phyloP scores from a whole-genome alignment of 2,329 filamentous ascomycete genomes.

The Capronia epimyces region DNA sequence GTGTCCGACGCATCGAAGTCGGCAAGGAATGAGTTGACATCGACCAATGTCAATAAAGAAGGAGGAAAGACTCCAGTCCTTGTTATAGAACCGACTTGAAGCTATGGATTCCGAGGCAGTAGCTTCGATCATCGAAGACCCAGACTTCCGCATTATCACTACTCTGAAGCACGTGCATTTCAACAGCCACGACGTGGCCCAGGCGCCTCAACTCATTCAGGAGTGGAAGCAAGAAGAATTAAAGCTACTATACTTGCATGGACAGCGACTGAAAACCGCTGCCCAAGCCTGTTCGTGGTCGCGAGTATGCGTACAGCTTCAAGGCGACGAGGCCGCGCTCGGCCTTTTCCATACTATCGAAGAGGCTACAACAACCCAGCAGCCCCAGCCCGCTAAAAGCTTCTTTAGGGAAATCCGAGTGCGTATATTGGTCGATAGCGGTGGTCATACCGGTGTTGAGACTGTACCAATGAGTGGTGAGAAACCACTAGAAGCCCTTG shows the following conservation, averaged over 20 bases:
- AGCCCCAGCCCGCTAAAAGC: not conserved
- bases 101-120: not conserved
- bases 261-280: conserved; percentile 66
- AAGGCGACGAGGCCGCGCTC: not conserved
- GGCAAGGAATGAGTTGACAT: no score
- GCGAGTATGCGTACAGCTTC: conserved; percentile 1
- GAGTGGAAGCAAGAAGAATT: not conserved
- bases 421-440: conserved; percentile 11
- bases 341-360: not conserved
- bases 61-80: not conserved
- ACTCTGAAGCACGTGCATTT: conserved; percentile 10
- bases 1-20: no score
- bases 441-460: conserved; percentile 10
- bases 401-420: conserved; percentile 6
- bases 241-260: conserved; percentile 64
- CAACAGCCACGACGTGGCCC: not conserved
- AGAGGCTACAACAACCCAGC: not conserved
- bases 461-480: conserved; percentile 12
- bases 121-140: not conserved
- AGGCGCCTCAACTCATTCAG: not conserved
- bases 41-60: not conserved
- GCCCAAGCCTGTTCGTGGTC: conserved; percentile 47
- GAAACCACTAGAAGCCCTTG: not conserved
- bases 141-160: conserved; percentile 10
- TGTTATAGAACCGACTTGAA: not conserved